Percentiles rank a stretch among this genome's conserved stretches.
Conservation (phyloP, 2,329 filamentous ascomycete genomes). For the Fusarium redolens region DNA sequence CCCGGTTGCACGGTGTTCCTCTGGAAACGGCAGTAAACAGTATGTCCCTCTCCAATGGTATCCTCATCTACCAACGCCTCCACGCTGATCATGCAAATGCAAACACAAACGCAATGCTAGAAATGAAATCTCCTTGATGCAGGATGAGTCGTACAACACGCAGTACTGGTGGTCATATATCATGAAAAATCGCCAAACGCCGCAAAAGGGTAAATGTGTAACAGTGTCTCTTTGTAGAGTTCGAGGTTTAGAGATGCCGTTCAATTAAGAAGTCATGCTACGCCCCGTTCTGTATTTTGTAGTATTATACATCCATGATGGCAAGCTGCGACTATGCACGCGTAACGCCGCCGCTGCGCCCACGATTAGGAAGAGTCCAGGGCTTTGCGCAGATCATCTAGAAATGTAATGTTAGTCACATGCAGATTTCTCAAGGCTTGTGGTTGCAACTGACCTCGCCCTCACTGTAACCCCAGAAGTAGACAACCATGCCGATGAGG, state of each 20-base stretch:
- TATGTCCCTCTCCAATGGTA: neutral
- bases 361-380: constrained; percentile 74
- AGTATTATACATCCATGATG: constrained; percentile 29
- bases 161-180: constrained; percentile 26
- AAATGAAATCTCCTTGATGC: constrained; percentile 14
- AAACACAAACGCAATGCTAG: constrained; percentile 8
- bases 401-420: constrained; percentile 13
- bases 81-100: constrained; percentile 13
- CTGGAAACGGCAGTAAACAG: constrained; percentile 4
- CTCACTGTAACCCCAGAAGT: constrained; percentile 98
- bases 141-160: constrained; percentile 3
- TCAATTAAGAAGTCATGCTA: constrained; percentile 1
- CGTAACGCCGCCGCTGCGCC: constrained; percentile 44
- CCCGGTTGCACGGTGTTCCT: constrained; percentile 9
- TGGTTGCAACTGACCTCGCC: constrained; percentile 78
- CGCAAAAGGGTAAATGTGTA: constrained; percentile 30
- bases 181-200: constrained; percentile 32
- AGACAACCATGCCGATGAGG: constrained; percentile 83
- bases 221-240: constrained; percentile 12
- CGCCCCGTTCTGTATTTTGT: constrained; percentile 16
- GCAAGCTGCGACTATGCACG: constrained; percentile 33
- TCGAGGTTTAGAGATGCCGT: constrained; percentile 11
- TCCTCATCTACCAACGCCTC: constrained; percentile 14
- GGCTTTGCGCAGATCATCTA: constrained; percentile 76
- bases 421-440: neutral